Base-by-base conservation (phyloP, 495 filamentous ascomycete species). In the Chaetomium fimeti region DNA sequence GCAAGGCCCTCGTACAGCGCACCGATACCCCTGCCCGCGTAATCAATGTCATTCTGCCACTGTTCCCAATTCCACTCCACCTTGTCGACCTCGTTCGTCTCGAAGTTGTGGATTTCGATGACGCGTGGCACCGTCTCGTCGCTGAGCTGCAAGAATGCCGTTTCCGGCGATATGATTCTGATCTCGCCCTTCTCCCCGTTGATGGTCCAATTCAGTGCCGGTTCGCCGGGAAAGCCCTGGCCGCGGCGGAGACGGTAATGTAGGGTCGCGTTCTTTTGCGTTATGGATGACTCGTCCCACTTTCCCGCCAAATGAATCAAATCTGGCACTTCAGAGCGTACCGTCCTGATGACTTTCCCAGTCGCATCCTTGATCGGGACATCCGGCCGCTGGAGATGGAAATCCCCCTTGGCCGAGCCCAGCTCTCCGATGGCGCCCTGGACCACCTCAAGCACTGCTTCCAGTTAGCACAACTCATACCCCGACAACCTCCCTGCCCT, bases 171-270 rank as follows among this genome's bases (percentile, higher is more conserved):
- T 1, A 77, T 74, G 22, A 87, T 69, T 24, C 77, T 72, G 20
- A 87, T 79, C 71, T 86, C 83, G 6, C 85, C 85, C 66, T 79
- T 81, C 28, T 80, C 76, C 54, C 85, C 83, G 38, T 78, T 75
- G 51, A 89, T 83, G 0, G 69, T 74, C 86, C 85, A 88, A 20
- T 77, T 65, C 16, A 85, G 74, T 1, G 75, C 79, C 2, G 78
- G 77, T 0, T 77, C 76, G 2, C 78, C 79, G 0, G 78, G 76
- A 63, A 84, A 84, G 2, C 80, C 72, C 55, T 76, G 72, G 0
- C 82, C 84, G n/a, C 74, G 76, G 13, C 83, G 80, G 57, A 83
- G 75, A 15, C 76, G 74, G 53, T 79, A 53, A 6, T 79, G 77
- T 15, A 86, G 59, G 0, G 76, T 73, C 15, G 80, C 76, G 32